Conservation (phyloP, 371 early-diverging fungal genomes). For the Actinomucor elegans region DNA sequence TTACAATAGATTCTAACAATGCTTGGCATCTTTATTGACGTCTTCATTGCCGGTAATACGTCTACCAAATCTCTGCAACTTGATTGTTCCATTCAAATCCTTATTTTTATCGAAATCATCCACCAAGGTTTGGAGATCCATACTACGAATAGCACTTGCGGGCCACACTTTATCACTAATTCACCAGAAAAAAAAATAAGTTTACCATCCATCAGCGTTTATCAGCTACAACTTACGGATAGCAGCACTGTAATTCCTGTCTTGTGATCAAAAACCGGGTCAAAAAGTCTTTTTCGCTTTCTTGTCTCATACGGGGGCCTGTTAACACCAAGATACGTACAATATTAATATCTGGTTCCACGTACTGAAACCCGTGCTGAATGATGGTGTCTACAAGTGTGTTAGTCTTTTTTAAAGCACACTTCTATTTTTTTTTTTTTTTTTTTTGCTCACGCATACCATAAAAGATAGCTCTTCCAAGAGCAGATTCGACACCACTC, state of each 20-base stretch:
- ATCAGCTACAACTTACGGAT: conserved; percentile 27
- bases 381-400: conserved; percentile 39
- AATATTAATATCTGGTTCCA: conserved; percentile 40
- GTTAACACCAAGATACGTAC: conserved; percentile 30
- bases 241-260: conserved; percentile 39
- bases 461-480: conserved; percentile 47
- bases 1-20: not conserved
- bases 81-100: conserved; percentile 9
- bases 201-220: not conserved
- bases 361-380: conserved; percentile 44
- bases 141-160: conserved; percentile 32
- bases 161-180: conserved; percentile 45
- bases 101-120: conserved; percentile 25
- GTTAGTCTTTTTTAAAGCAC: no score
- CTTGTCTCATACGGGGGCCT: conserved; percentile 20
- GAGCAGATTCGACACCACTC: conserved; percentile 20
- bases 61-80: conserved; percentile 12
- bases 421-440: no score
- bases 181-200: not conserved
- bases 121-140: conserved; percentile 26
- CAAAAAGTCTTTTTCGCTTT: conserved; percentile 29
- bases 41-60: conserved; percentile 22
- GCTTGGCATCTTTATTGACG: not conserved
- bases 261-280: conserved; percentile 36
- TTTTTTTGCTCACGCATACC: conserved; percentile 11